Evolutionary conservation across 140 eudicot species (phyloP), one percentile per base, ranked within the genome.

Genomic region (Erigeron philadelphicus): DNA sequence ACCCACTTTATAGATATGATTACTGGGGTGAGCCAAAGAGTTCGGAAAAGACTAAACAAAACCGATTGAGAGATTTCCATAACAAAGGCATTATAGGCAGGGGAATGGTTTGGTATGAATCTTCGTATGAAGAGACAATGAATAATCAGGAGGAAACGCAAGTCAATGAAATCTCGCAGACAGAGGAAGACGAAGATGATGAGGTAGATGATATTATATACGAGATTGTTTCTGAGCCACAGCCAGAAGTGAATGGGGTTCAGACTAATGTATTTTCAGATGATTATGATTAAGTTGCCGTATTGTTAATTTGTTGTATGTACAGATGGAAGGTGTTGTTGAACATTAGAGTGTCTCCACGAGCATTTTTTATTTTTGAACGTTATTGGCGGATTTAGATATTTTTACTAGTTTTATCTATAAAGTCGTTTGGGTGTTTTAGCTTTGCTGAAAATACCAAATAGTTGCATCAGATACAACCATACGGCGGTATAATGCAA

Each of bases 11-110:
- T 53, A 82, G 98, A n/a, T 89, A 84, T 45, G 97, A 93, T 66
- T 94, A 89, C 72, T 89, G 99, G 96, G 99, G 99, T 1, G 98
- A 93, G 61, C 99, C 97, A 0, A 94, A 94, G 84, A 89, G 89
- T 70, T 87, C 99, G 5, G 97, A 87, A 56, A 84, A 81, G 81
- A 87, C 94, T 17, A 89, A 85, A 76, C 96, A 85, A 80, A 78
- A 84, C 12, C 81, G 89, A 11, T 25, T 83, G 79, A 80, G 83
- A 9, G 95, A 94, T 52, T 87, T 90, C 45, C 99, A 94, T 83
- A 94, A 89, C 69, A 89, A 94, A 64, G 85, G 95, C n/a, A 89
- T 93, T 6, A 88, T 86, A 54, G 98, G 98, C 1, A 86, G 87
- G 57, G 90, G 96, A 35, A 81, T 78, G 43, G 90, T 89, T 46